These are phyloP conservation scores for Rhodamnia argentea DNA, from an alignment of 345 rosid species.

Conservation along the genomic window DNA sequence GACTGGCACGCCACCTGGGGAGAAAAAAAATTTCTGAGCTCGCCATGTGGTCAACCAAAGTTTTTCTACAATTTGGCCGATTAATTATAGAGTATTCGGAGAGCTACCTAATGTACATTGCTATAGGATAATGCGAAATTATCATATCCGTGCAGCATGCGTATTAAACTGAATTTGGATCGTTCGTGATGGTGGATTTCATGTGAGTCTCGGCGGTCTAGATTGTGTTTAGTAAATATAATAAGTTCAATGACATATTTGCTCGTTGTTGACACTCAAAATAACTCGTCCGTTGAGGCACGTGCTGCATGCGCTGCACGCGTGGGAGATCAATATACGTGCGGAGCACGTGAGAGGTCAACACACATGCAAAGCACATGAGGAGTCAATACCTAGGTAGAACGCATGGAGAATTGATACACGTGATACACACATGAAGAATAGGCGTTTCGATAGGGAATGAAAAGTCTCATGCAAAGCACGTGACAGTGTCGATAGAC, in stretches of 20 bases:
- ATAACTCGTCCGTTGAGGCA: no score
- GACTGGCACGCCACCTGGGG: neutral
- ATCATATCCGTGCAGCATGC: neutral
- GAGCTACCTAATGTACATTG: neutral
- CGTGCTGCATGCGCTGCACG: no score
- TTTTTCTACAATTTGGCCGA: neutral
- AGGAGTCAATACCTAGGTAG: no score
- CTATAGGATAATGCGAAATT: neutral
- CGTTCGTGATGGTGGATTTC: neutral
- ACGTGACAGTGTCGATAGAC: no score
- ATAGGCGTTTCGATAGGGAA: no score
- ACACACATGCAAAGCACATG: no score
- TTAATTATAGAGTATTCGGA: neutral
- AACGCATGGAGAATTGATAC: no score
- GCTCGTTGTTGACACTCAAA: no score
- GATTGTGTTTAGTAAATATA: neutral
- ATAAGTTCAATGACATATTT: neutral
- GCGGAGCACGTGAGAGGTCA: no score
- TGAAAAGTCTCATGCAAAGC: no score
- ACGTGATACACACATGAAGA: no score
- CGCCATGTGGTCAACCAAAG: neutral
- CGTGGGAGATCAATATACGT: no score
- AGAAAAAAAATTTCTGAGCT: neutral
- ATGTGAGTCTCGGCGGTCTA: neutral
- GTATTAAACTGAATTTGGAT: neutral